Evolutionary conservation across 176 grass and related monocot species (phyloP), one percentile per base, ranked within the genome.

Genomic region (Avena atlantica): DNA sequence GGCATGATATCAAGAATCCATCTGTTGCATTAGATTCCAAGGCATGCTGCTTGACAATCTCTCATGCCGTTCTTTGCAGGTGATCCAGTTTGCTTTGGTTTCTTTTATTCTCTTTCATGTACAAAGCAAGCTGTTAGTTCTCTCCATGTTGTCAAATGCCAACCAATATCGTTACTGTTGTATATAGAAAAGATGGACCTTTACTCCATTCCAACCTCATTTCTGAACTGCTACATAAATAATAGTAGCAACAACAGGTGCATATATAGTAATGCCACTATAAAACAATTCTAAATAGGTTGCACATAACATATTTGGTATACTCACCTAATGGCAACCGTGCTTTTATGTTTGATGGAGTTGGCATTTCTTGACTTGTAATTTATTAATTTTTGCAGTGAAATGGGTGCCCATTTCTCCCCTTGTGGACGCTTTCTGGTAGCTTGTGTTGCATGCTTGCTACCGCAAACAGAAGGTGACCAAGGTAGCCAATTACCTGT

Each of bases 1-100:
- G 79, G n/a, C 92, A 99, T 45, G 74, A 97, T 92, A 91, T 93
- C 45, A 92, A 90, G 44, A 53, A 93, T 37, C 87, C 97, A 81
- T 90, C 81, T 84, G 79, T 62, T 59, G 13, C 36, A 15, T 85
- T 99, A 45, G 83, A 90, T 76, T 51, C 76, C 23, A 87, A 88
- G 36, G 88, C 78, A 29, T 94, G 87, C 76, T 76, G 92, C 42
- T 85, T 99, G 89, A 91, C 88, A 34, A 94, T 99, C 87, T 96
- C 97, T 76, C 92, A 99, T 86, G 97, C 94, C n/a, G 97, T 99
- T 78, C 97, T 99, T 89, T 95, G 97, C 97, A 99, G 97, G 97
- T 99, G 78, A 51, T 81, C 34, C 71, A 47, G 5, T 74, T 47
- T 78, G 10, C 63, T 83, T 64, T 85, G 36, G 20, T 85, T 81